A percentile compares a stretch with the other conserved stretches of the same genome.
Evolutionary conservation across 1,284 basidiomycete genomes (phyloP).

Genomic region (Laetiporus sulphureus): DNA sequence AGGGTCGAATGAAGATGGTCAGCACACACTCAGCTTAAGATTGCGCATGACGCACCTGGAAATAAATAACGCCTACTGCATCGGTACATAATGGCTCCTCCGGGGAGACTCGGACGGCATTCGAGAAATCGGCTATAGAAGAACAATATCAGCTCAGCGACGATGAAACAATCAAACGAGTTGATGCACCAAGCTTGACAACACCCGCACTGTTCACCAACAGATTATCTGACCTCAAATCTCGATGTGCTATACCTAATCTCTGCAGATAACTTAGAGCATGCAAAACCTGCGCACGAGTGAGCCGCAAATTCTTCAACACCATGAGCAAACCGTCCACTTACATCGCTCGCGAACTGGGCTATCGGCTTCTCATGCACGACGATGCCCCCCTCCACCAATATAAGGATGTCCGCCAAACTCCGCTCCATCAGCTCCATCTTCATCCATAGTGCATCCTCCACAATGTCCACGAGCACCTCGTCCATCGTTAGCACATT

Average conservation of each 20-base stretch:
- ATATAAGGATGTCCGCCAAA: constrained; percentile 65
- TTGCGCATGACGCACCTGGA: constrained; percentile 45
- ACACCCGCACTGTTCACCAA: constrained; percentile 59
- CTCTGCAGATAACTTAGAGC: constrained; percentile 59
- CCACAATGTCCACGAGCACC: constrained; percentile 58
- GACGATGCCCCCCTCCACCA: constrained; percentile 52
- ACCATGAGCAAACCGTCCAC: constrained; percentile 24
- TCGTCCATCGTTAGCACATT: constrained; percentile 61
- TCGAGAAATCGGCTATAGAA: constrained; percentile 68
- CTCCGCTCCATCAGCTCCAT: constrained; percentile 86
- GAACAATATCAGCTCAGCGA: constrained; percentile 1
- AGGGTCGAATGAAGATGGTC: neutral
- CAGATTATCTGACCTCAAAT: constrained; percentile 75
- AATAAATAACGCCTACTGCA: constrained; percentile 63
- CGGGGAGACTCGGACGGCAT: constrained; percentile 49
- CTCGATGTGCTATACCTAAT: constrained; percentile 66
- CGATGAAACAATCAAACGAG: constrained; percentile 11
- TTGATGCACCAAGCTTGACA: constrained; percentile 70
- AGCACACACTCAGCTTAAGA: constrained; percentile 4
- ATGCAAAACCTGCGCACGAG: constrained; percentile 40
- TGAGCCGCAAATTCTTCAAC: constrained; percentile 3
- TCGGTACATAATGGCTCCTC: constrained; percentile 46
- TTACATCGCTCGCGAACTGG: constrained; percentile 66
- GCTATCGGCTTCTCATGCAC: constrained; percentile 61
- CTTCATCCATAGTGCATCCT: constrained; percentile 70